Evolutionary conservation across 805 yeast genomes (phyloP).

Genomic region (Schwanniomyces yamadae): DNA sequence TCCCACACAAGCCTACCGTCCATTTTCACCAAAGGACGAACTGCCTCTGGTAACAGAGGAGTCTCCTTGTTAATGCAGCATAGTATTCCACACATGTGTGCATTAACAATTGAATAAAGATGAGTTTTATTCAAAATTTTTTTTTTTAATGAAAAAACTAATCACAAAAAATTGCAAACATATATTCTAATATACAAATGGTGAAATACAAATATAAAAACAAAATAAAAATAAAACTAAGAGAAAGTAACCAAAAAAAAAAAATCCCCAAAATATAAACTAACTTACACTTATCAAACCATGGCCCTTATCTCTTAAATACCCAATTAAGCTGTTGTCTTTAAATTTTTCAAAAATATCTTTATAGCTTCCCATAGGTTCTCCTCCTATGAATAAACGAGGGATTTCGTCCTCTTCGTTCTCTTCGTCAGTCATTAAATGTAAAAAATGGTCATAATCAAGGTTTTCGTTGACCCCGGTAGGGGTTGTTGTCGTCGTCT

Average conservation of each 20-base stretch:
- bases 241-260: too few relatives aligned
- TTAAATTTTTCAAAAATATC: slow-evolving; percentile 21
- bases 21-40: neutral
- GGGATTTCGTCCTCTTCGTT: slow-evolving; percentile 23
- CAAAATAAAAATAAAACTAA: too few relatives aligned
- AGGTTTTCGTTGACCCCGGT: slow-evolving; percentile 1
- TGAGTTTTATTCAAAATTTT: too few relatives aligned
- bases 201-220: neutral
- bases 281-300: slow-evolving; percentile 24
- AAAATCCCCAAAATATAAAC: neutral
- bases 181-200: neutral
- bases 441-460: slow-evolving; percentile 1
- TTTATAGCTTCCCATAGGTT: slow-evolving; percentile 28
- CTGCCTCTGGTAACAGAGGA: neutral
- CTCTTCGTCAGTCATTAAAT: too few relatives aligned
- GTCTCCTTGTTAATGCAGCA: slow-evolving; percentile 23
- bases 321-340: slow-evolving; percentile 19
- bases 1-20: slow-evolving; percentile 12
- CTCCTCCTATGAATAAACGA: slow-evolving; percentile 33
- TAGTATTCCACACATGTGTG: slow-evolving; percentile 59
- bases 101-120: too few relatives aligned
- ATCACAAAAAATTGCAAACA: too few relatives aligned
- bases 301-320: slow-evolving; percentile 24
- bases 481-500: neutral
- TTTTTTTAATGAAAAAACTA: too few relatives aligned